A percentile compares a stretch with the other conserved stretches of the same genome.
Evolutionary conservation across 2,329 filamentous ascomycete species (phyloP).

Genomic region (Fusarium sp.): DNA sequence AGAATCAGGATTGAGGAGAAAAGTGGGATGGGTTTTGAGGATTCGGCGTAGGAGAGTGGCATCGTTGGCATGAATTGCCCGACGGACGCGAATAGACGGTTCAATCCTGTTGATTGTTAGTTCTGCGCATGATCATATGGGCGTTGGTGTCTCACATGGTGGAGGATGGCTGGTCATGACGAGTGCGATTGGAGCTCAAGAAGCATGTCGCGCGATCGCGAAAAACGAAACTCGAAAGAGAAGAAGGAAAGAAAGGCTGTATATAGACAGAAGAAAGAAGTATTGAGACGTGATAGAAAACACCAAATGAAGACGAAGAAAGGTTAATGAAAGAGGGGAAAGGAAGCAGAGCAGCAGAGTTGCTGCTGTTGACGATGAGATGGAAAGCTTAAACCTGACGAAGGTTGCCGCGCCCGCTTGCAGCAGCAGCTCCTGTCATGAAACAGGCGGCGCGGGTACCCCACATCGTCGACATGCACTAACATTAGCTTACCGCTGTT

Average conservation of each 20-base stretch:
- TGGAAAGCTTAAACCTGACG: constrained; percentile 29
- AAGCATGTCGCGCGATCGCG: constrained; percentile 36
- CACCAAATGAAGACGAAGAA: neutral
- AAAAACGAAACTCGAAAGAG: constrained; percentile 1
- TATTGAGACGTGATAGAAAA: neutral
- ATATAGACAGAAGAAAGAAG: neutral
- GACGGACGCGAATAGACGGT: constrained; percentile 78
- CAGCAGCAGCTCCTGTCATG: constrained; percentile 25
- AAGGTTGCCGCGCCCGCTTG: constrained; percentile 6
- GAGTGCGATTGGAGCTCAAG: constrained; percentile 28
- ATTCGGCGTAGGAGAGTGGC: constrained; percentile 79
- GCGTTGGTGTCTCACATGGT: constrained; percentile 35
- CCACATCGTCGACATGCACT: constrained; percentile 18
- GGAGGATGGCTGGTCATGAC: constrained; percentile 41
- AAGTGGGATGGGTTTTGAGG: constrained; percentile 74
- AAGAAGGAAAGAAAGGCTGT: constrained; percentile 1
- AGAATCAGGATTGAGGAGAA: constrained; percentile 83
- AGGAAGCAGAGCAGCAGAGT: constrained; percentile 6
- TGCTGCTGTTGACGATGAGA: constrained; percentile 25
- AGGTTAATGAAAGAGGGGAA: constrained; percentile 10
- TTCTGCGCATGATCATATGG: neutral
- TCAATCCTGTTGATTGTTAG: constrained; percentile 70
- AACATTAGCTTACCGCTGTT: neutral
- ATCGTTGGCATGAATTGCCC: constrained; percentile 83
- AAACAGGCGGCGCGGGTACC: constrained; percentile 24